phyloP scores from a whole-genome alignment of 768 basidiomycete genomes.

The Postia placenta region DNA sequence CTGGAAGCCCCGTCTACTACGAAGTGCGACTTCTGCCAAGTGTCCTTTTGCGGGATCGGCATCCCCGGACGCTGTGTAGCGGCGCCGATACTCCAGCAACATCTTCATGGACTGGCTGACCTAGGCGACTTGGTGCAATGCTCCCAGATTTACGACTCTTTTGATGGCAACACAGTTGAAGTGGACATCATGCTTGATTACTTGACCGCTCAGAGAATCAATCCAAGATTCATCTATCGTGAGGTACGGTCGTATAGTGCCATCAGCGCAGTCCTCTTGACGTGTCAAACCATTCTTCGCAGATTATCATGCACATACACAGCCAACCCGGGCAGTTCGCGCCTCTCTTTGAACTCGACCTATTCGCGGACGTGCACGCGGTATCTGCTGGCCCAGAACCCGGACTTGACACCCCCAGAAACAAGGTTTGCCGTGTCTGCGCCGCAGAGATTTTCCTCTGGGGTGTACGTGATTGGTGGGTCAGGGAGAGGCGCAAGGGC shows the following conservation, averaged over 20 bases:
- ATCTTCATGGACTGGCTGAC: constrained; percentile 64
- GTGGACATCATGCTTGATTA: constrained; percentile 85
- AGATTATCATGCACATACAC: constrained; percentile 62
- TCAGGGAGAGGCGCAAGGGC: constrained; percentile 69
- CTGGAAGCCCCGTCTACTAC: constrained; percentile 70
- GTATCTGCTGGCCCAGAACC: constrained; percentile 51
- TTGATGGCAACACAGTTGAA: constrained; percentile 71
- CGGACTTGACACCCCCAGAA: constrained; percentile 52
- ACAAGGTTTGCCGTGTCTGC: constrained; percentile 62
- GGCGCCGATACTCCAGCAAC: constrained; percentile 46
- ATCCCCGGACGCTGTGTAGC: constrained; percentile 72
- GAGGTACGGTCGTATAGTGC: constrained; percentile 58
- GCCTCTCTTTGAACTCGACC: constrained; percentile 60
- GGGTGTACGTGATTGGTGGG: constrained; percentile 80
- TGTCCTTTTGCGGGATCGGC: constrained; percentile 77
- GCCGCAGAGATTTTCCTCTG: constrained; percentile 70
- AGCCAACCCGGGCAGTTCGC: constrained; percentile 57
- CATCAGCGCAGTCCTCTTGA: too few relatives aligned
- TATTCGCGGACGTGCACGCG: constrained; percentile 64
- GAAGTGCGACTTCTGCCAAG: constrained; percentile 78
- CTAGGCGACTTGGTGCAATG: constrained; percentile 75
- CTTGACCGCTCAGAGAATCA: constrained; percentile 52
- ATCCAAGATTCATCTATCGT: constrained; percentile 69
- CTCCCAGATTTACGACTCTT: constrained; percentile 71
- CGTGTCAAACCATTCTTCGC: too few relatives aligned